A percentile compares a stretch with the other conserved stretches of the same genome.
These are phyloP conservation scores for Vitis rupestris DNA, from an alignment of 164 flowering plant genomes.

Conservation along the genomic window DNA sequence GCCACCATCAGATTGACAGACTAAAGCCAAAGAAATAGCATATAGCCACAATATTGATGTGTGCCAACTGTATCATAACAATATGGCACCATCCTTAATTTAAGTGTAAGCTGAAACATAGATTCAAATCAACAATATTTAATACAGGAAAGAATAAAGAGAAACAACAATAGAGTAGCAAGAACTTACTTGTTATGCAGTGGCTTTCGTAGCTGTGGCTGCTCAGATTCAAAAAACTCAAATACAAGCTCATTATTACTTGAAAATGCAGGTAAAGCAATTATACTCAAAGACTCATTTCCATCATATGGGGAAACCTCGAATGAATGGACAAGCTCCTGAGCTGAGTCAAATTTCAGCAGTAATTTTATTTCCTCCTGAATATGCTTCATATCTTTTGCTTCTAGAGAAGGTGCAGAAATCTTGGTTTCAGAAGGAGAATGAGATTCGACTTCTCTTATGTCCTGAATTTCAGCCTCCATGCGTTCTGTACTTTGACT, in stretches of 20 bases:
- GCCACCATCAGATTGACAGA: too few relatives aligned
- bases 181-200: slow-evolving; percentile 15
- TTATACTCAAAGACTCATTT: neutral
- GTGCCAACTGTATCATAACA: too few relatives aligned
- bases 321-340: neutral
- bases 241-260: slow-evolving; percentile 10
- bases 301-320: neutral
- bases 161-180: neutral
- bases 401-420: too few relatives aligned
- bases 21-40: too few relatives aligned
- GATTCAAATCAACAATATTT: too few relatives aligned
- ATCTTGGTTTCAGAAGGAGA: too few relatives aligned
- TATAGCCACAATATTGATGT: too few relatives aligned
- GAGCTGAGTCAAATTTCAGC: neutral
- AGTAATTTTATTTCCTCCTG: neutral
- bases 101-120: too few relatives aligned
- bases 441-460: neutral
- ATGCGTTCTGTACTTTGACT: neutral
- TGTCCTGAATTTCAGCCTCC: slow-evolving; percentile 1
- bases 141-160: neutral
- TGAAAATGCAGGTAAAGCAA: slow-evolving; percentile 7
- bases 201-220: slow-evolving; percentile 16
- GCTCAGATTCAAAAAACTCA: slow-evolving; percentile 18
- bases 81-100: too few relatives aligned
- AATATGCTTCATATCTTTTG: neutral